phyloP scores from a whole-genome alignment of 2,329 filamentous ascomycete species.

The Claviceps pazoutovae region DNA sequence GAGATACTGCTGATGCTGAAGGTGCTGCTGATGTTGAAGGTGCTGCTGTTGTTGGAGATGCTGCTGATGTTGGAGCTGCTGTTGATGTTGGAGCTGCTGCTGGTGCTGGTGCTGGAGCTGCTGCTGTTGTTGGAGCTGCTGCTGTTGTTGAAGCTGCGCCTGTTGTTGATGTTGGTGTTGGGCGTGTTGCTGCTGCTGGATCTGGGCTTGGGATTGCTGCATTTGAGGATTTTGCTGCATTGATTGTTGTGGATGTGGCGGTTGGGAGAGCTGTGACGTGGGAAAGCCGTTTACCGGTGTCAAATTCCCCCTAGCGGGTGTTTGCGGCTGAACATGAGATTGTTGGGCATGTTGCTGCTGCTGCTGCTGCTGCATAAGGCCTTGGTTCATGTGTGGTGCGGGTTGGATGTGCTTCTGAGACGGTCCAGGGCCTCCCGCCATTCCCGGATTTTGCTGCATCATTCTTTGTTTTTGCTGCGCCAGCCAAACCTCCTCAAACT shows the following conservation, averaged over 20 bases:
- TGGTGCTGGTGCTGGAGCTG: background rate
- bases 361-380: slow-evolving; percentile 21
- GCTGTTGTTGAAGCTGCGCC: too few species aligned
- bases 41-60: slow-evolving; percentile 5
- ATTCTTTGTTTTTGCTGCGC: slow-evolving; percentile 40
- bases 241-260: slow-evolving; percentile 5
- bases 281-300: slow-evolving; percentile 23
- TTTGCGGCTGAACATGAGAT: slow-evolving; percentile 23
- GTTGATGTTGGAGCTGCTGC: background rate
- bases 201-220: slow-evolving; percentile 13
- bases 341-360: slow-evolving; percentile 19
- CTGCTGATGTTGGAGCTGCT: background rate
- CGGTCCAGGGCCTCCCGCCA: slow-evolving; percentile 6
- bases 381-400: slow-evolving; percentile 19
- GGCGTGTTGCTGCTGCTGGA: background rate
- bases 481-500: slow-evolving; percentile 60
- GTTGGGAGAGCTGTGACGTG: slow-evolving; percentile 19
- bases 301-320: slow-evolving; percentile 28
- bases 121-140: too few species aligned
- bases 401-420: slow-evolving; percentile 26
- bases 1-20: background rate
- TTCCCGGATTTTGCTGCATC: slow-evolving; percentile 28
- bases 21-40: background rate
- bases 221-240: slow-evolving; percentile 10
- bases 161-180: too few species aligned